Evolutionary conservation across 2,329 filamentous ascomycete genomes (phyloP).

Genomic region (Sclerotinia glacialis): DNA sequence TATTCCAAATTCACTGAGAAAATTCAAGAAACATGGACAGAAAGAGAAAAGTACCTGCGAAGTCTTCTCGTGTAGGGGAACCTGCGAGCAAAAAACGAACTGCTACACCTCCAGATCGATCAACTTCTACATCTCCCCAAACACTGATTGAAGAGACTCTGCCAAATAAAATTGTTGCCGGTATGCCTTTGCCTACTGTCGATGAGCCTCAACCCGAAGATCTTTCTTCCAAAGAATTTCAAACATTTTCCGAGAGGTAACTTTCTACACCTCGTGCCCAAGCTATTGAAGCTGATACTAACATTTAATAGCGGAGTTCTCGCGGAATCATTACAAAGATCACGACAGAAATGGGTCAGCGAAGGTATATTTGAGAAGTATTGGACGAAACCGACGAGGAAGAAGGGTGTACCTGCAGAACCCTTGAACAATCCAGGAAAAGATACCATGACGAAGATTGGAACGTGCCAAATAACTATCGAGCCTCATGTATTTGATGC

Average conservation of each 20-base stretch:
- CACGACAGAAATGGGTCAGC: conserved; percentile 69
- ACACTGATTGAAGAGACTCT: conserved; percentile 45
- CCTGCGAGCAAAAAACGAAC: conserved; percentile 58
- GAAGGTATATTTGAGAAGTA: conserved; percentile 74
- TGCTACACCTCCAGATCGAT: conserved; percentile 53
- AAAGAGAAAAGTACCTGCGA: conserved; percentile 63
- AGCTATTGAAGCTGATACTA: conserved; percentile 22
- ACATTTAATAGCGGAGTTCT: conserved; percentile 62
- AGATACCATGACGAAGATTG: conserved; percentile 70
- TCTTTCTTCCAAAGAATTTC: conserved; percentile 64
- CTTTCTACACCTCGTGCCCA: conserved; percentile 16
- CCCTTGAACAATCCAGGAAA: conserved; percentile 62
- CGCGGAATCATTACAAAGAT: conserved; percentile 68
- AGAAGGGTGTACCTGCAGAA: conserved; percentile 63
- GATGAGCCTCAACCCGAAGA: conserved; percentile 63
- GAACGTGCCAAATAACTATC: conserved; percentile 69
- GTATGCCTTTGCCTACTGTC: conserved; percentile 69
- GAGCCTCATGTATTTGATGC: conserved; percentile 80
- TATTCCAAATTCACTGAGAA: background rate
- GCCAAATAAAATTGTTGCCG: conserved; percentile 61
- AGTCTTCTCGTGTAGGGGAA: conserved; percentile 57
- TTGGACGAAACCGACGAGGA: conserved; percentile 71
- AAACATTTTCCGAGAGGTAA: conserved; percentile 71
- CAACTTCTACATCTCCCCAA: conserved; percentile 41
- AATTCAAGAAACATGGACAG: conserved; percentile 52